Conservation (phyloP, 441 rosid genomes). For the Macaranga tanarius region DNA sequence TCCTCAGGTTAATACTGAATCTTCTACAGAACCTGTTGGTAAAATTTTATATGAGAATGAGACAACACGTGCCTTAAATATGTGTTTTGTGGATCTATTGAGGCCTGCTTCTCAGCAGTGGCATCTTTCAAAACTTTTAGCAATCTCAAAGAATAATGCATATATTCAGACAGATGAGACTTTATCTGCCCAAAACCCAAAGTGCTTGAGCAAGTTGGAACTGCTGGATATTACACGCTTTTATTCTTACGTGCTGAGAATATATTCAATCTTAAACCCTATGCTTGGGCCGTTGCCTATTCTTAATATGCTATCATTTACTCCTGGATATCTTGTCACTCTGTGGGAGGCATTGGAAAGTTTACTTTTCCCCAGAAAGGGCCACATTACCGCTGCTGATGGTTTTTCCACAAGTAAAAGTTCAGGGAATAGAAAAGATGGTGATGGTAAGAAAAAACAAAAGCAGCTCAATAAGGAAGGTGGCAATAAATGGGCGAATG, state of each 20-base stretch:
- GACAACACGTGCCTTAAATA: conserved; percentile 35
- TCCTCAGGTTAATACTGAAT: conserved; percentile 42
- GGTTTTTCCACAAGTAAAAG: conserved; percentile 29
- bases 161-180: conserved; percentile 32
- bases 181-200: conserved; percentile 29
- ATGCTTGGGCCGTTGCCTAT: conserved; percentile 68
- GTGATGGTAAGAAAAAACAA: conserved; percentile 44
- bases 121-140: conserved; percentile 84
- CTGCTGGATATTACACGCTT: conserved; percentile 72
- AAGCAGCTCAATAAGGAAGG: conserved; percentile 59
- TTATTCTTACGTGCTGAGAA: conserved; percentile 84
- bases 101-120: conserved; percentile 88
- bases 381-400: conserved; percentile 25
- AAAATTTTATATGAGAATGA: conserved; percentile 32
- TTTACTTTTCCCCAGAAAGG: conserved; percentile 44
- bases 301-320: conserved; percentile 89
- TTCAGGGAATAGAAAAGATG: conserved; percentile 41
- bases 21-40: conserved; percentile 30
- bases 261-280: conserved; percentile 66
- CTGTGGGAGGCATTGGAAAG: conserved; percentile 72
- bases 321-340: conserved; percentile 73
- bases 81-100: conserved; percentile 59
- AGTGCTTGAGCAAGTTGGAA: conserved; percentile 46
- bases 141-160: conserved; percentile 42
- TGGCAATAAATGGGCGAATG: conserved; percentile 65